Evolutionary conservation across 2,329 filamentous ascomycete genomes (phyloP).

Genomic region (Diaporthe vaccinii): DNA sequence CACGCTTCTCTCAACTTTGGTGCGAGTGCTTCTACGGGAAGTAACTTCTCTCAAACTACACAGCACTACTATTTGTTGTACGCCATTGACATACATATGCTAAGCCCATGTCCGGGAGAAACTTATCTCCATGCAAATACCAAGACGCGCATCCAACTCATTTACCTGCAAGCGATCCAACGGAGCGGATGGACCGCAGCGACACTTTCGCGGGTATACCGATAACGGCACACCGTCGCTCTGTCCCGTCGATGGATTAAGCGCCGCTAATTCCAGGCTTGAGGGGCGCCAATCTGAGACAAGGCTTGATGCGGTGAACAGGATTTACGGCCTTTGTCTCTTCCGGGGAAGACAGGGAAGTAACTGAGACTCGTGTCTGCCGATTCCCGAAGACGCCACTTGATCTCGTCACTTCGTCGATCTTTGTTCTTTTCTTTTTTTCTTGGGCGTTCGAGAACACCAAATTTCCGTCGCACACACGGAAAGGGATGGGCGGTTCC

Average conservation of each 20-base stretch:
- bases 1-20: neutral
- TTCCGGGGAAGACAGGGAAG: neutral
- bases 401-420: conserved; percentile 4
- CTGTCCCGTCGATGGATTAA: neutral
- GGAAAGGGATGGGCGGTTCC: neutral
- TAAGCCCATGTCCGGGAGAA: neutral
- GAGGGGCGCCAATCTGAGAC: conserved; percentile 7
- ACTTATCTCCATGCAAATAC: neutral
- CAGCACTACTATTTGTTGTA: neutral
- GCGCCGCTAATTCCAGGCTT: neutral
- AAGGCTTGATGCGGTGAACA: conserved; percentile 23
- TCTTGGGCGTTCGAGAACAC: neutral
- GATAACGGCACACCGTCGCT: neutral
- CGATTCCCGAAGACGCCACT: conserved; percentile 17
- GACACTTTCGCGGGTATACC: neutral
- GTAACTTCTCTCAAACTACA: too few species aligned
- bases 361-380: conserved; percentile 29
- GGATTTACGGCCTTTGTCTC: conserved; percentile 3
- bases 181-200: neutral
- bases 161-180: neutral
- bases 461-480: conserved; percentile 5
- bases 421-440: neutral
- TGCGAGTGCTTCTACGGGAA: neutral
- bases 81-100: too few species aligned
- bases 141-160: too few species aligned